Evolutionary conservation across 805 yeast species (phyloP).

Genomic region (Ascoidea asiatica): DNA sequence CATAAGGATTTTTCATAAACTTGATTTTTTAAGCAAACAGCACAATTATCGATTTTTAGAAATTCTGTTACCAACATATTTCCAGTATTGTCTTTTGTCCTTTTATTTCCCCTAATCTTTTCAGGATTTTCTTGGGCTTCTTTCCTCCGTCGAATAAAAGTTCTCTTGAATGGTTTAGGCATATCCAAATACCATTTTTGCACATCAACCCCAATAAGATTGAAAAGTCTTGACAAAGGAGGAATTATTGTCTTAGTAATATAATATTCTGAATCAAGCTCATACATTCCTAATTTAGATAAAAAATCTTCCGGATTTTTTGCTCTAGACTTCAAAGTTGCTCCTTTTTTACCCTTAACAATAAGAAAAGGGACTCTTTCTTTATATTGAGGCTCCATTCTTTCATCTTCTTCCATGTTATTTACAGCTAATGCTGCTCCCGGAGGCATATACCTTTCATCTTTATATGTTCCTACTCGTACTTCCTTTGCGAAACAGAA

Average conservation of each 20-base stretch:
- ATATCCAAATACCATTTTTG: conserved; percentile 62
- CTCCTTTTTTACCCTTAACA: conserved; percentile 33
- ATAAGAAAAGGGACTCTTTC: conserved; percentile 88
- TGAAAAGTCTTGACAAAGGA: conserved; percentile 76
- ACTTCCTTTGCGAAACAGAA: conserved; percentile 91
- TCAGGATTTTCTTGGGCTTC: conserved; percentile 9
- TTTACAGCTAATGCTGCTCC: conserved; percentile 77
- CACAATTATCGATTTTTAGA: conserved; percentile 11
- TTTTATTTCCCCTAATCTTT: conserved; percentile 2
- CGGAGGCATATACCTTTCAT: conserved; percentile 65
- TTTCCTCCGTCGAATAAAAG: too few relatives aligned
- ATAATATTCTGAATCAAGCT: conserved; percentile 74
- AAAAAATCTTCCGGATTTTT: conserved; percentile 67
- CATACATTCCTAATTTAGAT: conserved; percentile 22
- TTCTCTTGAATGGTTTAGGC: conserved; percentile 25
- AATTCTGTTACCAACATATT: too few relatives aligned
- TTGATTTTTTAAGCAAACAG: conserved; percentile 7
- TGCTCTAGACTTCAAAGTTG: conserved; percentile 61
- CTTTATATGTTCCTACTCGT: conserved; percentile 69
- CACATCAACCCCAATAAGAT: conserved; percentile 71
- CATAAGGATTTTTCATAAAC: conserved; percentile 9
- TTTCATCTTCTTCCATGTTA: conserved; percentile 45
- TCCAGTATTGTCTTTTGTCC: conserved; percentile 8
- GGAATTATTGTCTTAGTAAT: conserved; percentile 76
- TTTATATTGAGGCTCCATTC: conserved; percentile 74